These are phyloP conservation scores for Podaxis sp. DNA, from an alignment of 768 basidiomycete species.

Conservation along the genomic window DNA sequence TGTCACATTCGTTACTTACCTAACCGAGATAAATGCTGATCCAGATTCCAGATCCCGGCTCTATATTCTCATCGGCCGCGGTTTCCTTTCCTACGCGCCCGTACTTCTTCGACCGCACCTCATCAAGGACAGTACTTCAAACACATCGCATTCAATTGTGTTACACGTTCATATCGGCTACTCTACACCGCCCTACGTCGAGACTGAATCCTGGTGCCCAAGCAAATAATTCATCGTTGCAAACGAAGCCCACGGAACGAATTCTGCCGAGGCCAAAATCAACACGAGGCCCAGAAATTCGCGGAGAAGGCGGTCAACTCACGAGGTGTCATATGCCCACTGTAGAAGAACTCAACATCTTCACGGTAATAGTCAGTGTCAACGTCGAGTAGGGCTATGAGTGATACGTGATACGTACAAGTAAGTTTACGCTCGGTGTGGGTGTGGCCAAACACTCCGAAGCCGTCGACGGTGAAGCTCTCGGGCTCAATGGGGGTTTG, in stretches of 20 bases:
- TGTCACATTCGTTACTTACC: slow-evolving; percentile 3
- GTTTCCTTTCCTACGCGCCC: background rate
- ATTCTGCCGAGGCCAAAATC: background rate
- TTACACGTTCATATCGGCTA: background rate
- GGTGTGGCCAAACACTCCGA: slow-evolving; percentile 63
- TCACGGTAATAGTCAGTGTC: slow-evolving; percentile 16
- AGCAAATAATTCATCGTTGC: slow-evolving; percentile 67
- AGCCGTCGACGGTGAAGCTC: slow-evolving; percentile 67
- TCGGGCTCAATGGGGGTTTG: slow-evolving; percentile 64
- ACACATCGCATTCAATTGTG: background rate
- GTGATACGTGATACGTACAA: slow-evolving; percentile 29
- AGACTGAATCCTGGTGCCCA: slow-evolving; percentile 32
- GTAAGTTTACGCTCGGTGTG: slow-evolving; percentile 72
- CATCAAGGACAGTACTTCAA: background rate
- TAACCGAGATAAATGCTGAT: background rate
- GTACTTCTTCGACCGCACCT: background rate
- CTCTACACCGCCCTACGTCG: slow-evolving; percentile 5
- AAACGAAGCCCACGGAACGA: slow-evolving; percentile 51
- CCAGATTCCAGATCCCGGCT: background rate
- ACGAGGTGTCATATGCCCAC: slow-evolving; percentile 23
- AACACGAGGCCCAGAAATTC: slow-evolving; percentile 42
- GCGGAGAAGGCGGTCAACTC: slow-evolving; percentile 7
- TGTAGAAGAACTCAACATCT: slow-evolving; percentile 59
- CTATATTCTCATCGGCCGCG: slow-evolving; percentile 4
- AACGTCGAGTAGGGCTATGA: slow-evolving; percentile 72